phyloP scores from a whole-genome alignment of 169 alveolate species.

The Eimeria acervulina region DNA sequence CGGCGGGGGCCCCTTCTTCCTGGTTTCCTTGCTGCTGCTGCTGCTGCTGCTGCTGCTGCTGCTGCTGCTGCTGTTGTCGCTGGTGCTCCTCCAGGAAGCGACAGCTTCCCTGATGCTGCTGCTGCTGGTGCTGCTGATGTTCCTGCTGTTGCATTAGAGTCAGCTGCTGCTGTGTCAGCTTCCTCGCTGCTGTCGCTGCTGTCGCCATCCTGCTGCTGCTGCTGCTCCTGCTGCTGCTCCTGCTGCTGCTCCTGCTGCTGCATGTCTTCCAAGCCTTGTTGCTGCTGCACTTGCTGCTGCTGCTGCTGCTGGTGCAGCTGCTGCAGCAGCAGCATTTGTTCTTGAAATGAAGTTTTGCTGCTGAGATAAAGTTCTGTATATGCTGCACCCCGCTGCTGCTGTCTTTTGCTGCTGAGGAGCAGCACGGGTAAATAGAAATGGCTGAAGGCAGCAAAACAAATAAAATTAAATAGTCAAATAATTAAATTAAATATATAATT shows the following conservation, averaged over 20 bases:
- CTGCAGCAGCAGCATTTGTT: constrained; percentile 11
- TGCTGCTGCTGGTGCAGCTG: constrained; percentile 28
- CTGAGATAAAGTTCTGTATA: not conserved
- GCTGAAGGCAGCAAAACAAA: too few relatives aligned
- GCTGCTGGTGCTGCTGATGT: too few relatives aligned
- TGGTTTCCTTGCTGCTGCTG: constrained; percentile 13
- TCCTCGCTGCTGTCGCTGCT: not conserved
- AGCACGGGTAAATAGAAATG: constrained; percentile 2
- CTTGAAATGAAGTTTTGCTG: not conserved
- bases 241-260: not conserved
- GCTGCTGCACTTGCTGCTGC: not conserved
- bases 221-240: constrained; percentile 8
- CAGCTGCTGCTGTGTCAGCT: not conserved
- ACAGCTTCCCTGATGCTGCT: too few relatives aligned
- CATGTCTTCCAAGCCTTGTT: not conserved
- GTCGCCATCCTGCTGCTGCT: constrained; percentile 24
- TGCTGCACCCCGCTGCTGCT: constrained; percentile 5
- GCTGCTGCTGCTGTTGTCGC: not conserved
- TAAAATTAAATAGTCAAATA: too few relatives aligned
- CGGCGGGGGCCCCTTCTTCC: not conserved
- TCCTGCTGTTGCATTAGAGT: not conserved
- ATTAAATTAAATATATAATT: too few relatives aligned
- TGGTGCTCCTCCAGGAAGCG: not conserved
- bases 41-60: not conserved
- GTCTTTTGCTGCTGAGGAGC: not conserved